A percentile compares a stretch with the other conserved stretches of the same genome.
These are phyloP conservation scores for Coemansia sp. DNA, from an alignment of 192 early-diverging fungal genomes.

Conservation along the genomic window DNA sequence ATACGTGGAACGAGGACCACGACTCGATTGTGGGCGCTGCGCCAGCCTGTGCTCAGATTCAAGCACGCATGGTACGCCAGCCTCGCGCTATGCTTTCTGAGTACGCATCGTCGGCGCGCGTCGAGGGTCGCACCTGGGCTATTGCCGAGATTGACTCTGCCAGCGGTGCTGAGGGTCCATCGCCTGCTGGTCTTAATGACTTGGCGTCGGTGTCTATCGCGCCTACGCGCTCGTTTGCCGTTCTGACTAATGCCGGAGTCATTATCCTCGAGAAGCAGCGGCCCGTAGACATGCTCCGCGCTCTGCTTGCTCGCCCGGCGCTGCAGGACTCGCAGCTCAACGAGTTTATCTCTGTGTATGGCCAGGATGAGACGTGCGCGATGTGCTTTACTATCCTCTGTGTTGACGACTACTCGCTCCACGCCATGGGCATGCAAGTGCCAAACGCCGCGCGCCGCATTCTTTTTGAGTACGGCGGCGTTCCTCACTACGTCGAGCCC, in stretches of 20 bases:
- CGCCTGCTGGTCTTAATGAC: conserved; percentile 61
- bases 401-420: conserved; percentile 23
- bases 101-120: conserved; percentile 51
- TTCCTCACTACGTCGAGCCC: conserved; percentile 42
- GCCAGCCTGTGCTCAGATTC: conserved; percentile 68
- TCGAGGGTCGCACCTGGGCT: conserved; percentile 85
- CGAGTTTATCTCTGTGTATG: conserved; percentile 64
- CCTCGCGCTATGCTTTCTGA: conserved; percentile 56
- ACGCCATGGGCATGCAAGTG: conserved; percentile 32
- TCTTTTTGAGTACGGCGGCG: conserved; percentile 55
- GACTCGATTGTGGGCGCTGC: conserved; percentile 70
- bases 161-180: background rate
- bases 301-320: conserved; percentile 60
- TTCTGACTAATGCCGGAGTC: conserved; percentile 80
- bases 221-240: conserved; percentile 67
- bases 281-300: conserved; percentile 75
- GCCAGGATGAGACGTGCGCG: conserved; percentile 74
- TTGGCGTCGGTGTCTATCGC: conserved; percentile 63
- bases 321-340: conserved; percentile 46
- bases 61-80: conserved; percentile 33
- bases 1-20: conserved; percentile 67
- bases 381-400: conserved; percentile 85
- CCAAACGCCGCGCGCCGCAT: conserved; percentile 33
- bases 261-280: conserved; percentile 71
- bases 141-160: conserved; percentile 63